phyloP scores from a whole-genome alignment of 2,329 filamentous ascomycete species.

The Parastagonospora avenae region DNA sequence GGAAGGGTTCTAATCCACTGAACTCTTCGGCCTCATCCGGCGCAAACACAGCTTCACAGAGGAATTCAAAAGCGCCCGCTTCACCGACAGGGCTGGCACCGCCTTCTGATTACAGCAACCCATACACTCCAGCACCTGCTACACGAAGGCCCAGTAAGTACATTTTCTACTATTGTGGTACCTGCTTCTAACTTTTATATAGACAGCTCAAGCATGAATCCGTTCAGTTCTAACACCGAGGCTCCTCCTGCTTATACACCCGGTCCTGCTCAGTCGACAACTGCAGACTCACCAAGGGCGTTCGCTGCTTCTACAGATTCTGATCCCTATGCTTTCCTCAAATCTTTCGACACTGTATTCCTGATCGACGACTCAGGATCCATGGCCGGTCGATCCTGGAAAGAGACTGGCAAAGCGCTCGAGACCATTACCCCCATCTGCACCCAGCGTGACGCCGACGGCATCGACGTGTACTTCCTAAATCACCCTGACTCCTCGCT shows the following conservation, averaged over 20 bases:
- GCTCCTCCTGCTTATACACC: slow-evolving; percentile 51
- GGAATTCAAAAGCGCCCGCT: background rate
- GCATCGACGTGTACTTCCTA: slow-evolving; percentile 90
- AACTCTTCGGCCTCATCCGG: slow-evolving; percentile 5
- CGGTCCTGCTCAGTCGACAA: slow-evolving; percentile 17
- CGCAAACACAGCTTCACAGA: slow-evolving; percentile 1
- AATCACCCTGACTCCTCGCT: slow-evolving; percentile 68
- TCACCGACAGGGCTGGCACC: slow-evolving; percentile 21
- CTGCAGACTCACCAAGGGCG: slow-evolving; percentile 2
- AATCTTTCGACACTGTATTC: slow-evolving; percentile 83
- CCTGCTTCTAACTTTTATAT: slow-evolving; percentile 3
- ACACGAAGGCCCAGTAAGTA: slow-evolving; percentile 48
- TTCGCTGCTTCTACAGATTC: slow-evolving; percentile 16
- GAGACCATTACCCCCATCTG: slow-evolving; percentile 80
- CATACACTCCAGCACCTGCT: slow-evolving; percentile 32
- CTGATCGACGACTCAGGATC: slow-evolving; percentile 90
- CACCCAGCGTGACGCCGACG: slow-evolving; percentile 77
- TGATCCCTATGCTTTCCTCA: slow-evolving; percentile 76
- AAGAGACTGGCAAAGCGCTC: slow-evolving; percentile 73
- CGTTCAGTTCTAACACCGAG: slow-evolving; percentile 40
- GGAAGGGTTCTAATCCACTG: slow-evolving; percentile 15
- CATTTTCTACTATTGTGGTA: background rate
- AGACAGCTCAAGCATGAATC: slow-evolving; percentile 37
- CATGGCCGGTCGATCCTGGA: slow-evolving; percentile 80
- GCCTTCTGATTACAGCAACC: slow-evolving; percentile 15